phyloP scores from a whole-genome alignment of 2,329 filamentous ascomycete species.

The Sarocladiaceae sp. region DNA sequence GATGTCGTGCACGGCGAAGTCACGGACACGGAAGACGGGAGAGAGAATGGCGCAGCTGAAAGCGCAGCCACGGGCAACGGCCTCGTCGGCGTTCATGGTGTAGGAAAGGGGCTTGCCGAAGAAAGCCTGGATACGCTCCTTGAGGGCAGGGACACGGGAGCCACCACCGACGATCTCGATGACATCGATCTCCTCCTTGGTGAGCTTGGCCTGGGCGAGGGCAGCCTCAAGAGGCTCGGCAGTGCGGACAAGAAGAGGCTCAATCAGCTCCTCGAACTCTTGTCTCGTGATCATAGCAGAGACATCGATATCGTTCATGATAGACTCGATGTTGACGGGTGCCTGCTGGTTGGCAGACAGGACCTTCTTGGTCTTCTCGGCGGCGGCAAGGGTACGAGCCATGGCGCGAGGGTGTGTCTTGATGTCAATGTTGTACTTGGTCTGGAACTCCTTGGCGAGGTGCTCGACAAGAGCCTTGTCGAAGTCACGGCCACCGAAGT shows the following conservation, averaged over 20 bases:
- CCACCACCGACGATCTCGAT: conserved; percentile 93
- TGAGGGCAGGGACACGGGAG: conserved; percentile 88
- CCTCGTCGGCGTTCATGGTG: conserved; percentile 98
- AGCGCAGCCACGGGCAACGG: conserved; percentile 87
- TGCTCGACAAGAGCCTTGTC: conserved; percentile 93
- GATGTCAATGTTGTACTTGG: conserved; percentile 97
- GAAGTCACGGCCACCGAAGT: conserved; percentile 96
- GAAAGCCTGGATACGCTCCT: conserved; percentile 82
- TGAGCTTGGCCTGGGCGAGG: conserved; percentile 87
- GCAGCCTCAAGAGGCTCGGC: conserved; percentile 79
- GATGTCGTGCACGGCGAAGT: conserved; percentile 96
- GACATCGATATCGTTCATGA: conserved; percentile 98
- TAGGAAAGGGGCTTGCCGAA: conserved; percentile 91
- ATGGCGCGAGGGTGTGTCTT: conserved; percentile 82
- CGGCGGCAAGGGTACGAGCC: conserved; percentile 77
- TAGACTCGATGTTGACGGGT: conserved; percentile 91
- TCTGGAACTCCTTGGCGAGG: conserved; percentile 91
- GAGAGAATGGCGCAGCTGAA: conserved; percentile 98
- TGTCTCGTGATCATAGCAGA: conserved; percentile 83
- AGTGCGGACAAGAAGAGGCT: conserved; percentile 71
- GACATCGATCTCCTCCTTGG: conserved; percentile 83
- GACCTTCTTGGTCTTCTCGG: conserved; percentile 98
- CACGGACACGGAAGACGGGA: conserved; percentile 94
- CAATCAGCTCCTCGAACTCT: conserved; percentile 85
- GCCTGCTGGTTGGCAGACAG: conserved; percentile 91